phyloP scores from a whole-genome alignment of 306 rosid genomes.

The Ceratonia siliqua region DNA sequence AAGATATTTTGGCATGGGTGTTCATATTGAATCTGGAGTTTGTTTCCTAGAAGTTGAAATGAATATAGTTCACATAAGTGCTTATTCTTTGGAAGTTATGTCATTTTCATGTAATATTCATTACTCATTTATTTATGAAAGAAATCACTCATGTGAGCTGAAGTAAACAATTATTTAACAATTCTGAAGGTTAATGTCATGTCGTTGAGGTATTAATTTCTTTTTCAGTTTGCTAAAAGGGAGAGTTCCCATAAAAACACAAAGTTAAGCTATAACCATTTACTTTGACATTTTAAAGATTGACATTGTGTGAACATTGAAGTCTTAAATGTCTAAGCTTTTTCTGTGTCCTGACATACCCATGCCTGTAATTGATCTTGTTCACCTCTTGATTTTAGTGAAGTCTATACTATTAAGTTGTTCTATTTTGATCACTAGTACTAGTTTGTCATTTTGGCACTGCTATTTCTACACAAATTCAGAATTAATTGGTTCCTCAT shows the following conservation, averaged over 20 bases:
- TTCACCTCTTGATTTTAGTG: neutral
- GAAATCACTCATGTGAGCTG: slow-evolving; percentile 19
- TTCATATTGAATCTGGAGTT: slow-evolving; percentile 24
- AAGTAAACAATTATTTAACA: slow-evolving; percentile 7
- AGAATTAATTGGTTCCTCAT: slow-evolving; percentile 15
- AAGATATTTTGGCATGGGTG: slow-evolving; percentile 21
- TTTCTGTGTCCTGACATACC: neutral
- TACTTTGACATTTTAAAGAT: neutral
- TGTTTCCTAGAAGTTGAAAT: neutral
- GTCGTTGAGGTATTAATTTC: slow-evolving; percentile 12
- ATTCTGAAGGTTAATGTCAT: slow-evolving; percentile 10
- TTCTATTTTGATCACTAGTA: neutral
- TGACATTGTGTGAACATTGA: neutral
- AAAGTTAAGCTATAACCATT: slow-evolving; percentile 8
- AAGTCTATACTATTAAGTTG: slow-evolving; percentile 6
- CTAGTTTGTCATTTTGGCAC: neutral
- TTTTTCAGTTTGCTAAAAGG: slow-evolving; percentile 28
- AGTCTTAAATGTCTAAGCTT: neutral
- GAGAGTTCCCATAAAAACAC: slow-evolving; percentile 1
- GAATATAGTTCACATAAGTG: neutral
- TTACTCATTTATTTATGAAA: slow-evolving; percentile 15
- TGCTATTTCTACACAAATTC: neutral
- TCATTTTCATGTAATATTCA: slow-evolving; percentile 8
- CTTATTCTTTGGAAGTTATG: slow-evolving; percentile 8
- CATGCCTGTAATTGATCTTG: neutral